Evolutionary conservation across 768 basidiomycete species (phyloP), one percentile per base, ranked within the genome.

Genomic region (Rhizopogon vulgaris): DNA sequence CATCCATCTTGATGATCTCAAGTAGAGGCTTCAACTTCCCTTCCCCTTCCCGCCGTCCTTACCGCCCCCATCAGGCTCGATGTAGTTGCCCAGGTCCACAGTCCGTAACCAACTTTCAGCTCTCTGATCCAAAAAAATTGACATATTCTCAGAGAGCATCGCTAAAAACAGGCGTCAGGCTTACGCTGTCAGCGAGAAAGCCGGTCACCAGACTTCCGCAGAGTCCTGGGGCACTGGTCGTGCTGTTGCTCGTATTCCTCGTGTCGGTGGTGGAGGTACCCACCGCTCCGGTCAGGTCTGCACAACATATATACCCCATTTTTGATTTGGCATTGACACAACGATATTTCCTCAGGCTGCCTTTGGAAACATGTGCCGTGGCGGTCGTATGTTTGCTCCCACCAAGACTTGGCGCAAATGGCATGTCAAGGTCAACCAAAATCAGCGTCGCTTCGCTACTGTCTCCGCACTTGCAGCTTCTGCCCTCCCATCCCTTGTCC

Each of bases 211-310:
- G 75, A 98, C 96, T 61, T 90, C 86, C 56, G 95, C 96, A 57
- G 95, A 97, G 74, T 98, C 95, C 34, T 99, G 96, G 96, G 96
- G 96, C 75, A 99, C 96, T 60, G 96, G 96, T 85, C 94, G 96
- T 75, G 96, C 96, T 60, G 96, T 99, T 59, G 95, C 95, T 25
- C 96, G 96, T 94, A 98, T 99, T 69, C 96, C 96, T 73, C 95
- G 96, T 90, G 95, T 99, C 58, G 92, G 92, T 68, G 96, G 96
- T 69, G 89, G 90, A 68, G 96, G 96, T 72, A 98, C 96, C 62
- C 92, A 95, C 78, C 90, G 96, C 61, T 94, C 96, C 52, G 96
- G 96, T 55, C 95, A 94, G 83, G 88, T 88, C 58, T 48, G 2
- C 32, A 18, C 22, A 6, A 17, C 27, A 4, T 1, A n/a, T 0